phyloP scores from a whole-genome alignment of 2,329 filamentous ascomycete genomes.

The Furcasterigmium sp. region DNA sequence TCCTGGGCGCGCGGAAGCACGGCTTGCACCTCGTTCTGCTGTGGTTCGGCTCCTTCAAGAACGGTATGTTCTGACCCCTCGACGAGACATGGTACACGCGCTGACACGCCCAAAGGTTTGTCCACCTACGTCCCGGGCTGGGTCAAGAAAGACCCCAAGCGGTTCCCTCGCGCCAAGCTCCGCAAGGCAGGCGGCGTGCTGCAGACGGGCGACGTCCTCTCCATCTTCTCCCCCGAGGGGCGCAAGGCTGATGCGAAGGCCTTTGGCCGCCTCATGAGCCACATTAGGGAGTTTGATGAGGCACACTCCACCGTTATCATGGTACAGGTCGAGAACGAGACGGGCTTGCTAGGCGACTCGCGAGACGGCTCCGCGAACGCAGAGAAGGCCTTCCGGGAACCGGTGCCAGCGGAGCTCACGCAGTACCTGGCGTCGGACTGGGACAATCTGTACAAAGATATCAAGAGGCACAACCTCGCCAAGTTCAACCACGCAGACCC shows the following conservation, averaged over 20 bases:
- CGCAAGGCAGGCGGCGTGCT: slow-evolving; percentile 17
- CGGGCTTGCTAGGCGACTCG: slow-evolving; percentile 40
- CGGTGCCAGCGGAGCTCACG: slow-evolving; percentile 16
- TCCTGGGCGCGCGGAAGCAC: slow-evolving; percentile 16
- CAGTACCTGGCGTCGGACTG: neutral
- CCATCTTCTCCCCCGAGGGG: slow-evolving; percentile 15
- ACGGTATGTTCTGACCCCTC: slow-evolving; percentile 14
- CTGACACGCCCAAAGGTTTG: slow-evolving; percentile 13
- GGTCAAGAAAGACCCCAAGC: slow-evolving; percentile 18
- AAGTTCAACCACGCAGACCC: neutral
- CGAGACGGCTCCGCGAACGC: slow-evolving; percentile 34
- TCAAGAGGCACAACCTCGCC: neutral
- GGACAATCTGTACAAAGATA: slow-evolving; percentile 2
- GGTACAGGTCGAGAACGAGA: slow-evolving; percentile 49
- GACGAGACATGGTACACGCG: neutral
- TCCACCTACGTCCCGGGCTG: slow-evolving; percentile 18
- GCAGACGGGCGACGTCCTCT: slow-evolving; percentile 20
- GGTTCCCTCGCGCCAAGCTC: slow-evolving; percentile 21
- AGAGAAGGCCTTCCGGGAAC: slow-evolving; percentile 25
- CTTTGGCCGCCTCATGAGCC: slow-evolving; percentile 20
- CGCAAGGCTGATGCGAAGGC: slow-evolving; percentile 18
- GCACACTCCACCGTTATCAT: slow-evolving; percentile 41
- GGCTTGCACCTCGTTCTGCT: slow-evolving; percentile 19
- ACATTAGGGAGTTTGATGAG: slow-evolving; percentile 31
- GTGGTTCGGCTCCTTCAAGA: slow-evolving; percentile 25